Base-by-base conservation (phyloP, 2,329 filamentous ascomycete genomes). In the Ascomycota sp. region DNA sequence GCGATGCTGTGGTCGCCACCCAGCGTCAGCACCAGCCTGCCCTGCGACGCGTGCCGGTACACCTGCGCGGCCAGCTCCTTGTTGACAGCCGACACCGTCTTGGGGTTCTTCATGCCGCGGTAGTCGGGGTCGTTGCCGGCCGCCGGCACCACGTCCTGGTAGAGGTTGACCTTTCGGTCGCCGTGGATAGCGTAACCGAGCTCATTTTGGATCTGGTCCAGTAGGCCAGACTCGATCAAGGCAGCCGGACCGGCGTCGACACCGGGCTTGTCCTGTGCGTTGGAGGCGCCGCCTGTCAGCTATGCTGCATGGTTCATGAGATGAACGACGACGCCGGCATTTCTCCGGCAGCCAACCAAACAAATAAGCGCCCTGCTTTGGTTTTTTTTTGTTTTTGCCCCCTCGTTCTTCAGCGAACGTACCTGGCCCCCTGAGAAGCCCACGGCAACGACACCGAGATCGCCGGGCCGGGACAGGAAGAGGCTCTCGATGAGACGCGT, bases 371-470 rank as follows among this genome's bases (percentile, higher is more conserved):
- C n/a, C n/a, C n/a, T n/a, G n/a, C n/a, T n/a, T n/a, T n/a, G n/a
- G n/a, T n/a, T n/a, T n/a, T n/a, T n/a, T n/a, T n/a, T n/a, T n/a
- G n/a, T n/a, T n/a, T n/a, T n/a, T n/a, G n/a, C n/a, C n/a, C 13
- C 13, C 25, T 26, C 5, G 8, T 25, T 5, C 3, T 25, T 26
- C n/a, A 15, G 5, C 11, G 5, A 13, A 44, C 63, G 43, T 71
- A 89, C 83, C 71, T 94, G 89, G 33, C 89, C 89, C 40, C 86
- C 86, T 31, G 83, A 92, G 62, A 95, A 98, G 37, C 86, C 86
- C 23, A 95, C 89, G 29, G 86, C 83, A 23, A 95, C 82, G 33
- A 98, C 69, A 37, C 86, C 89, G 38, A 98, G 65, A 46, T 95
- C 75, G 46, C 79, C 65, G 21, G 73, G 69, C 47, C 75, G 65